These are phyloP conservation scores for Colletotrichum sp. DNA, from an alignment of 2,329 filamentous ascomycete genomes.

Conservation along the genomic window DNA sequence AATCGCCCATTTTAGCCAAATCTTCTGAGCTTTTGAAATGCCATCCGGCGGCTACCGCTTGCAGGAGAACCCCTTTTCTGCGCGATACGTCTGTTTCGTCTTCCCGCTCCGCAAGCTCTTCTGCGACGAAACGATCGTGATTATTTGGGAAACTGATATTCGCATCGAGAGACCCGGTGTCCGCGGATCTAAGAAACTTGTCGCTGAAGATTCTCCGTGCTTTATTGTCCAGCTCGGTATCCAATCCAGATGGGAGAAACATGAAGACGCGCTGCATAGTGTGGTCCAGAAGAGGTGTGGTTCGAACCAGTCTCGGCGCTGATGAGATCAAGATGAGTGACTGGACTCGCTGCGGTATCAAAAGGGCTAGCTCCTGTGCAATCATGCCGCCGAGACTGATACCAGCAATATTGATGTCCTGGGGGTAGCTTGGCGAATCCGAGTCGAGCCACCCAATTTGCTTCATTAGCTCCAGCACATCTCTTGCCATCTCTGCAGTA, in stretches of 20 bases:
- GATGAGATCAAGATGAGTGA: constrained; percentile 1
- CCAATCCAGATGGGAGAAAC: not conserved
- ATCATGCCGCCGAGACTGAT: constrained; percentile 80
- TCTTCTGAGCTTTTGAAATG: constrained; percentile 2
- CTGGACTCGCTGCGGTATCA: constrained; percentile 28
- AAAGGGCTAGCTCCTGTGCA: constrained; percentile 65
- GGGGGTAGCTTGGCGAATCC: constrained; percentile 26
- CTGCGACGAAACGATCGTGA: constrained; percentile 4
- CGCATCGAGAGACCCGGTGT: not conserved
- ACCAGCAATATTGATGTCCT: constrained; percentile 63
- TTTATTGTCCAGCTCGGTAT: not conserved
- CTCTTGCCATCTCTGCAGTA: constrained; percentile 74
- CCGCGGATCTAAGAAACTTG: not conserved
- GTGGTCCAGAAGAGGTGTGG: not conserved
- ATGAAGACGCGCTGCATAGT: not conserved
- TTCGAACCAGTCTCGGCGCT: constrained; percentile 2
- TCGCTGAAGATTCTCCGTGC: not conserved
- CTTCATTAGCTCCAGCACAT: constrained; percentile 62
- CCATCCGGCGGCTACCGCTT: constrained; percentile 7
- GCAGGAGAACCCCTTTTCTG: not conserved
- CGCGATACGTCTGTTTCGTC: not conserved
- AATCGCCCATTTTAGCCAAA: not conserved
- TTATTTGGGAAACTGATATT: not conserved
- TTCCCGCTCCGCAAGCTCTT: not conserved
- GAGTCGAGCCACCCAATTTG: constrained; percentile 60